Evolutionary conservation across 108 stramenopile species (phyloP).

Genomic region (Nannochloropsis salina): DNA sequence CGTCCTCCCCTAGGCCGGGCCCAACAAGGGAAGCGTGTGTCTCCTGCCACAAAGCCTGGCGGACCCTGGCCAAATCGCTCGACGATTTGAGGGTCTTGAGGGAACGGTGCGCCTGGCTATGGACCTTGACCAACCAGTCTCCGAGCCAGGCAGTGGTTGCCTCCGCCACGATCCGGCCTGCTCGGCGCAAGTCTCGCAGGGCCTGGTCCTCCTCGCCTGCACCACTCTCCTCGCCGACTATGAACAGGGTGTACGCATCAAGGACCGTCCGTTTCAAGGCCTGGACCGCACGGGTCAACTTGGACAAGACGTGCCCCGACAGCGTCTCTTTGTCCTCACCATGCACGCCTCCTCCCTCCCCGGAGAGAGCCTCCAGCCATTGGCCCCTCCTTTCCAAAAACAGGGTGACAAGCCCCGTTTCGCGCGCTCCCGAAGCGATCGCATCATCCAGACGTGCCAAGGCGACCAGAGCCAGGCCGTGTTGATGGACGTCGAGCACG

Average conservation of each 20-base stretch:
- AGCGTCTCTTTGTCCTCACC: background rate
- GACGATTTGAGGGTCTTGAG: background rate
- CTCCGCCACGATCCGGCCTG: background rate
- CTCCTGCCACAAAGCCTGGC: background rate
- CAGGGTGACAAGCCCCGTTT: background rate
- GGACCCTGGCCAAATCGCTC: background rate
- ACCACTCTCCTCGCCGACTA: background rate
- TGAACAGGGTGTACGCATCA: background rate
- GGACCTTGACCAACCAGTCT: background rate
- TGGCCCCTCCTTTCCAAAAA: conserved; percentile 13
- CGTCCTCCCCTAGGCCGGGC: too few species aligned
- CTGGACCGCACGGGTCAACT: background rate
- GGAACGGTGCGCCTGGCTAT: background rate
- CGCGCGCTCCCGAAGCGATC: background rate
- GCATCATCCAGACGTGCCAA: background rate
- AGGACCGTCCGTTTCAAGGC: background rate
- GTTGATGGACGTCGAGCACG: background rate
- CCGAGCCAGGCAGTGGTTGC: background rate
- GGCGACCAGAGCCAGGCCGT: background rate
- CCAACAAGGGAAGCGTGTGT: background rate
- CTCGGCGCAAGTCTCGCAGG: background rate
- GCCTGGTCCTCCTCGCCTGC: background rate
- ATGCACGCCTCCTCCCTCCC: background rate
- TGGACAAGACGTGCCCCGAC: background rate
- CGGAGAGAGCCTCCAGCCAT: background rate